A percentile compares a stretch with the other conserved stretches of the same genome.
These are phyloP conservation scores for Penicillium oxalicum DNA, from an alignment of 2,329 filamentous ascomycete genomes.

Conservation along the genomic window DNA sequence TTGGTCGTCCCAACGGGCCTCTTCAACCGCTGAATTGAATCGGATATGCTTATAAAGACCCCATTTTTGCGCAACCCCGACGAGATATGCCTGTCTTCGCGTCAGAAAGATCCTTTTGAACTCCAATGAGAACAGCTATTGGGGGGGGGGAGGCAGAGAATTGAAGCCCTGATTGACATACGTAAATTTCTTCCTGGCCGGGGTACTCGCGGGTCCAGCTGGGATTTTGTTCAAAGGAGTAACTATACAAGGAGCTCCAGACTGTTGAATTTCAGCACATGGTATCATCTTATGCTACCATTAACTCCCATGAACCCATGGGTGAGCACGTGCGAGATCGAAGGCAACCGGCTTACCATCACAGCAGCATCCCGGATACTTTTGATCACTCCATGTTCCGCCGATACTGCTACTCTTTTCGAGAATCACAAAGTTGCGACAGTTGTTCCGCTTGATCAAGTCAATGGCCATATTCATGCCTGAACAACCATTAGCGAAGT, in stretches of 20 bases:
- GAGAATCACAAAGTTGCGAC: conserved; percentile 18
- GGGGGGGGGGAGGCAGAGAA: no score
- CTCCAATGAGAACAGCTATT: not conserved
- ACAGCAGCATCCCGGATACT: conserved; percentile 53
- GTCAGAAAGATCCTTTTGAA: not conserved
- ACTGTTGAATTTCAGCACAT: conserved; percentile 27
- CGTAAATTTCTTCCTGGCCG: conserved; percentile 55
- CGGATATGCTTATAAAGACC: conserved; percentile 52
- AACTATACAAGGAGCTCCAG: conserved; percentile 52
- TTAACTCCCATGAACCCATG: no score
- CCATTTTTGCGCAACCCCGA: conserved; percentile 49
- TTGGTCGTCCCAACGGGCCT: conserved; percentile 50
- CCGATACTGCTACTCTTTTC: conserved; percentile 18
- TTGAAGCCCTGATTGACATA: conserved; percentile 15
- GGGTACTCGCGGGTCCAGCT: conserved; percentile 55
- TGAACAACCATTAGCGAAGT: conserved; percentile 4
- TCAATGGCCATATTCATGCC: conserved; percentile 55
- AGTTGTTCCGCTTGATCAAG: conserved; percentile 39
- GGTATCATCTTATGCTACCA: no score
- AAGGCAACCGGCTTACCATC: conserved; percentile 33
- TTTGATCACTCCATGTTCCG: conserved; percentile 40
- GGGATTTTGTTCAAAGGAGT: conserved; percentile 56
- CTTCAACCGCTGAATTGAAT: conserved; percentile 51
- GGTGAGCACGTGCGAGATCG: no score
- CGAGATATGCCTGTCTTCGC: conserved; percentile 43